phyloP scores from a whole-genome alignment of 805 yeast species.

The Candida railenensis region DNA sequence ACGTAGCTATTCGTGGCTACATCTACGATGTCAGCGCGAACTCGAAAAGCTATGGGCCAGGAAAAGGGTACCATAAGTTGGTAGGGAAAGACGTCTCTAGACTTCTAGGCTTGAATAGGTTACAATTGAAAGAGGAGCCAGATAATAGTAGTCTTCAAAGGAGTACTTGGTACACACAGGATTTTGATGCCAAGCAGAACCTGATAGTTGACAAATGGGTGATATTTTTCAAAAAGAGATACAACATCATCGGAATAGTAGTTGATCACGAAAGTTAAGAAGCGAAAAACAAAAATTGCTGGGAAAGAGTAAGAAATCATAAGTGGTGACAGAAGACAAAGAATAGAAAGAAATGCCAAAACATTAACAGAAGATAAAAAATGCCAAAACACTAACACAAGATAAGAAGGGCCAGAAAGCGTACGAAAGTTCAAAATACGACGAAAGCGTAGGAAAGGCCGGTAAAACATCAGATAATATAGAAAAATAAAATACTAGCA shows the following conservation, averaged over 20 bases:
- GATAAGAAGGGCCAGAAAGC: no score
- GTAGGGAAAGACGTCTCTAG: slow-evolving; percentile 79
- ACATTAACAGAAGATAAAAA: neutral
- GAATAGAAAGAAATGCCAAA: no score
- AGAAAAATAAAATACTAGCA: no score
- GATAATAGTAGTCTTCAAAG: slow-evolving; percentile 8
- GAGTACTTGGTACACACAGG: slow-evolving; percentile 48
- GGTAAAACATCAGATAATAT: no score
- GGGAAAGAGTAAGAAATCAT: neutral
- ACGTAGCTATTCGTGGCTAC: slow-evolving; percentile 72
- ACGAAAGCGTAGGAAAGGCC: no score
- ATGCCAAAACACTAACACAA: no score
- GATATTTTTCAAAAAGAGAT: slow-evolving; percentile 52
- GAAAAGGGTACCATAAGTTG: slow-evolving; percentile 66
- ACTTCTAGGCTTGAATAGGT: slow-evolving; percentile 65
- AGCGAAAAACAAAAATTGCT: neutral
- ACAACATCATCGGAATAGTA: slow-evolving; percentile 35
- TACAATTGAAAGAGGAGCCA: slow-evolving; percentile 16
- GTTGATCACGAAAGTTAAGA: slow-evolving; percentile 23
- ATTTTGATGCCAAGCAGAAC: slow-evolving; percentile 57
- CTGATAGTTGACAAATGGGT: slow-evolving; percentile 74
- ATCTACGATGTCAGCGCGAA: slow-evolving; percentile 78
- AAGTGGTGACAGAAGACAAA: neutral
- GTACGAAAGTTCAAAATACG: no score
- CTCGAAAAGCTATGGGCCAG: slow-evolving; percentile 69